Evolutionary conservation across 2,329 filamentous ascomycete species (phyloP).

Genomic region (Hymenoscyphus infarciens): DNA sequence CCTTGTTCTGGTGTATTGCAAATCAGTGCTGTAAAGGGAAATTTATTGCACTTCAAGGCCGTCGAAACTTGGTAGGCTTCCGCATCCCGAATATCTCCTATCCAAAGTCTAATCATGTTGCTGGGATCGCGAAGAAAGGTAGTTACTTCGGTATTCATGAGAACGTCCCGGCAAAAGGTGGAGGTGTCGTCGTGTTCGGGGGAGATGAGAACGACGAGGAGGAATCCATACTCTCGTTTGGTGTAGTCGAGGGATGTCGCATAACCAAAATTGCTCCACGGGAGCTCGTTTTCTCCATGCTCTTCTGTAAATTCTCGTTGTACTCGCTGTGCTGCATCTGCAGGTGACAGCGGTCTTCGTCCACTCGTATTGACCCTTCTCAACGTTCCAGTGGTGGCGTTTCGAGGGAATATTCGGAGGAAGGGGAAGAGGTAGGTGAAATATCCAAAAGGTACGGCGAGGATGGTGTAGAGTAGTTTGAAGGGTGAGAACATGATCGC

Average conservation of each 20-base stretch:
- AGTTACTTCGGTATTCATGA: conserved; percentile 71
- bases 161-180: conserved; percentile 75
- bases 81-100: conserved; percentile 85
- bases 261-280: conserved; percentile 84
- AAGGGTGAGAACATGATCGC: conserved; percentile 79
- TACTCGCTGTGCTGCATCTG: conserved; percentile 84
- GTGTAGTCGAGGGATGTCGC: conserved; percentile 87
- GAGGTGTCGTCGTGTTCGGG: conserved; percentile 93
- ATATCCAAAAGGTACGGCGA: conserved; percentile 62
- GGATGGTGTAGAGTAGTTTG: conserved; percentile 68
- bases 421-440: conserved; percentile 60
- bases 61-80: conserved; percentile 92
- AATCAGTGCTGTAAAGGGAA: conserved; percentile 82
- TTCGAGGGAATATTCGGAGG: conserved; percentile 62
- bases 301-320: conserved; percentile 94
- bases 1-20: conserved; percentile 84
- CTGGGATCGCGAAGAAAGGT: conserved; percentile 69
- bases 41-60: conserved; percentile 85
- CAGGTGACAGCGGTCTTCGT: conserved; percentile 73
- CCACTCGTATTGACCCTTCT: conserved; percentile 60
- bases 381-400: conserved; percentile 52
- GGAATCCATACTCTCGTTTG: conserved; percentile 86
- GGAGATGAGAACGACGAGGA: conserved; percentile 83
- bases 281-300: conserved; percentile 68
- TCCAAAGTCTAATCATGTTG: conserved; percentile 86